Conservation (phyloP, 305 asterid species). For the Fraxinus albicans region DNA sequence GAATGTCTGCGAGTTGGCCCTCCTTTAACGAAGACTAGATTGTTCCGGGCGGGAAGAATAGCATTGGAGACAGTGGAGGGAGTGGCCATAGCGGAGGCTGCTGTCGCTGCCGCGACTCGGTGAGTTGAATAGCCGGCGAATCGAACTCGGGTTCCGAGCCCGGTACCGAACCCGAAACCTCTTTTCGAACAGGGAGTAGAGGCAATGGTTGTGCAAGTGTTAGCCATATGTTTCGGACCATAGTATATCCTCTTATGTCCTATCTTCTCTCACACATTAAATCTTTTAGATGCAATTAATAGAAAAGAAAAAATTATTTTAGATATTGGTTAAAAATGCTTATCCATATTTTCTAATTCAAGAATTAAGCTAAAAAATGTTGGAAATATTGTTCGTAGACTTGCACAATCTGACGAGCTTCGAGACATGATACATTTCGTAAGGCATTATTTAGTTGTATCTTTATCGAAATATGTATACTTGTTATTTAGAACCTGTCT, state of each 20-base stretch:
- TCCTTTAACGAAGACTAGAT: conserved; percentile 2
- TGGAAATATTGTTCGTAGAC: not conserved
- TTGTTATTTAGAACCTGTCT: too few relatives aligned
- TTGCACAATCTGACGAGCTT: not conserved
- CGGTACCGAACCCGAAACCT: not conserved
- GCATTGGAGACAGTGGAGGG: conserved; percentile 14
- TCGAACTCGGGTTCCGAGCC: conserved; percentile 14
- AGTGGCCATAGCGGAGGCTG: conserved; percentile 6
- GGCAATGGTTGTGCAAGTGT: not conserved
- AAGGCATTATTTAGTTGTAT: not conserved
- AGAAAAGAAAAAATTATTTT: not conserved
- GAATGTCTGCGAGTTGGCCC: not conserved
- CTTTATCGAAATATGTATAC: not conserved
- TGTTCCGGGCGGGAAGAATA: conserved; percentile 1
- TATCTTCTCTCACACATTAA: not conserved
- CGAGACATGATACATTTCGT: not conserved
- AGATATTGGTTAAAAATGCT: not conserved
- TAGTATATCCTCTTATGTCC: not conserved
- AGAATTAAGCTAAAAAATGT: not conserved
- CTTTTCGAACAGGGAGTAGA: not conserved
- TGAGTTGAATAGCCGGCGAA: conserved; percentile 1
- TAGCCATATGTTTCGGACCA: conserved; percentile 6
- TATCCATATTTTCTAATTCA: not conserved
- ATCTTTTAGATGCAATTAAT: not conserved
- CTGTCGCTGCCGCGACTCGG: not conserved